phyloP scores from a whole-genome alignment of 2,329 filamentous ascomycete species.

The Acrodontium crateriforme region DNA sequence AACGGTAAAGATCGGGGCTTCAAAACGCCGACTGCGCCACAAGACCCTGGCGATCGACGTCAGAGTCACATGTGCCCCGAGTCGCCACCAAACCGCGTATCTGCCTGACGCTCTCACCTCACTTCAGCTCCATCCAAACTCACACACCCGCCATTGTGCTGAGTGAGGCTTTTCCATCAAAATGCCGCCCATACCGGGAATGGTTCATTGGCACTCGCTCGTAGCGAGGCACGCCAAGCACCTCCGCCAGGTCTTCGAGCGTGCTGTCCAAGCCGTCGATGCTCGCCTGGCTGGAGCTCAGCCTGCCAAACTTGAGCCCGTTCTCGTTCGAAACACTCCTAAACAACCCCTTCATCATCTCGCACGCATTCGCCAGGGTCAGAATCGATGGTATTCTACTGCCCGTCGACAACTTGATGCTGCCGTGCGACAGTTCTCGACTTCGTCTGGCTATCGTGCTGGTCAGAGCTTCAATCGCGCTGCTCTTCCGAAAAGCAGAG shows the following conservation, averaged over 20 bases:
- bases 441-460: conserved; percentile 24
- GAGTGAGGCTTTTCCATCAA: too few species aligned
- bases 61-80: too few species aligned
- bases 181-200: conserved; percentile 24
- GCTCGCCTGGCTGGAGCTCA: conserved; percentile 23
- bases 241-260: conserved; percentile 13
- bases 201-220: conserved; percentile 23
- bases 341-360: conserved; percentile 48
- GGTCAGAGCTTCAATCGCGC: conserved; percentile 35
- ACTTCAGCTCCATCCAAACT: too few species aligned
- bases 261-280: conserved; percentile 18
- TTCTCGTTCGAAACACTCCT: conserved; percentile 42
- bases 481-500: conserved; percentile 42
- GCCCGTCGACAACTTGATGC: conserved; percentile 29
- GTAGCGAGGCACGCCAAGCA: conserved; percentile 20
- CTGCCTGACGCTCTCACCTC: too few species aligned
- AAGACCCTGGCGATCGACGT: too few species aligned
- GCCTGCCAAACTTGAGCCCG: conserved; percentile 41
- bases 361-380: conserved; percentile 49
- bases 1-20: too few species aligned
- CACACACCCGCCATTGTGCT: too few species aligned
- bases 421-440: conserved; percentile 39
- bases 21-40: too few species aligned
- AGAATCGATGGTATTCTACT: conserved; percentile 51
- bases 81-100: too few species aligned